Conservation (phyloP, 768 basidiomycete species). For the Cyclocybe cylindracea region DNA sequence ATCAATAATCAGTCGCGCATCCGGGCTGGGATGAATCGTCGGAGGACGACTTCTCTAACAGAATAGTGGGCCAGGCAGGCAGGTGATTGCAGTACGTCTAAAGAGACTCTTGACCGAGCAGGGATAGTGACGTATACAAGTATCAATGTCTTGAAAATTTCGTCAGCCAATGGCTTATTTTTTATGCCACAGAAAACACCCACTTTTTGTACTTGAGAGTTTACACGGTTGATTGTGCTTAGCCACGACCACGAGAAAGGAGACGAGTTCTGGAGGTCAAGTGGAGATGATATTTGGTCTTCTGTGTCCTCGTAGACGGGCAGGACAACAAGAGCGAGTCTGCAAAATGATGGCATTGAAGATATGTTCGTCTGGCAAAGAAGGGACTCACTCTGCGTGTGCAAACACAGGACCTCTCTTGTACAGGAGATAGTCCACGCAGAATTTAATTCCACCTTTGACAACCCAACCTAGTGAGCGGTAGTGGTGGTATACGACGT, state of each 20-base stretch:
- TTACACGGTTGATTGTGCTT: slow-evolving; percentile 95
- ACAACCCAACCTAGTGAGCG: slow-evolving; percentile 97
- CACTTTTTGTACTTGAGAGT: slow-evolving; percentile 96
- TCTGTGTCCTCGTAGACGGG: slow-evolving; percentile 86
- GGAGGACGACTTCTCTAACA: slow-evolving; percentile 80
- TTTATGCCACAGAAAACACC: neutral
- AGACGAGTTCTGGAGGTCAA: slow-evolving; percentile 61
- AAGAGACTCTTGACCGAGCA: slow-evolving; percentile 56
- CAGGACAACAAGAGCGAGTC: slow-evolving; percentile 88
- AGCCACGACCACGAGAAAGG: slow-evolving; percentile 95
- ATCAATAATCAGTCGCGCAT: slow-evolving; percentile 70
- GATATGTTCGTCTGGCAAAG: neutral
- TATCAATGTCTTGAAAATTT: slow-evolving; percentile 66
- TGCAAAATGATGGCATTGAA: slow-evolving; percentile 26
- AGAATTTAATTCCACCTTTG: slow-evolving; percentile 96
- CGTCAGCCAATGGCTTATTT: neutral
- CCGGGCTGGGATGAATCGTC: slow-evolving; percentile 87
- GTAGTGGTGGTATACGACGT: slow-evolving; percentile 92
- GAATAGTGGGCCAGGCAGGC: slow-evolving; percentile 76
- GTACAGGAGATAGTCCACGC: slow-evolving; percentile 92
- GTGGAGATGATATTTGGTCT: slow-evolving; percentile 67
- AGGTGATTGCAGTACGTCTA: slow-evolving; percentile 61
- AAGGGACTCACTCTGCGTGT: slow-evolving; percentile 85
- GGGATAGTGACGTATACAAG: slow-evolving; percentile 94
- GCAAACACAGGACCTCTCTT: slow-evolving; percentile 93